Base-by-base conservation (phyloP, 2,329 filamentous ascomycete species). In the Mollisiaceae sp. region DNA sequence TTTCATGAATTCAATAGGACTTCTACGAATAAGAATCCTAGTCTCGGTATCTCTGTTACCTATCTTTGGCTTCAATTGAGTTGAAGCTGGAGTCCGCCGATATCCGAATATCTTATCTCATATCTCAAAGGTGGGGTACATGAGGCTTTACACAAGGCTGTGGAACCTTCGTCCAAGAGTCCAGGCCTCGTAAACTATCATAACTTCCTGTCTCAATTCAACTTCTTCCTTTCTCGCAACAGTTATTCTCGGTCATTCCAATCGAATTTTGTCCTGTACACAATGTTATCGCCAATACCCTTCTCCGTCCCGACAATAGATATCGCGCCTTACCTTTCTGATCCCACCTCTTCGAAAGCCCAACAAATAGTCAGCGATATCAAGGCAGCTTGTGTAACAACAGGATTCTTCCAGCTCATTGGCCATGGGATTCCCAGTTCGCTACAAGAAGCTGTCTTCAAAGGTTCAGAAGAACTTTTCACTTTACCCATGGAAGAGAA, bases 401-500 rank as follows among this genome's bases (percentile, higher is more conserved):
- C 77, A 39, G 83, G 84, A 4, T 86, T 86, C 74, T 85, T 86
- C 75, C 82, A 85, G 69, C 79, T 86, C 43, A 74, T 77, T 14
- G 80, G 80, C 14, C 83, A 85, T 69, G 75, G 77, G 2, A 76
- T 86, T 2, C 71, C 80, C 1, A 69, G 74, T 2, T 66, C 72
- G 2, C 72, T 82, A 9, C 82, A 82, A 67, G 67, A 77, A 9
- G 72, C 71, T 0, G 77, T 81, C 0, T 77, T 85, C 65, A 64
- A 76, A 11, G 76, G 75, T 1, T 75, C 79, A 18, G 78, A 79
- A 69, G 74, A 72, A n/a, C 77, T 86, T 65, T 86, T 87, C 70
- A 71, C 73, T 2, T 79, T 86, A 4, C 78, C 81, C 0, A 67
- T 78, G 5, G 78, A 81, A 52, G 79, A 80, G 62, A 85, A 85